phyloP scores from a whole-genome alignment of 202 grass and related monocot genomes.

The Saccharum hybrid region DNA sequence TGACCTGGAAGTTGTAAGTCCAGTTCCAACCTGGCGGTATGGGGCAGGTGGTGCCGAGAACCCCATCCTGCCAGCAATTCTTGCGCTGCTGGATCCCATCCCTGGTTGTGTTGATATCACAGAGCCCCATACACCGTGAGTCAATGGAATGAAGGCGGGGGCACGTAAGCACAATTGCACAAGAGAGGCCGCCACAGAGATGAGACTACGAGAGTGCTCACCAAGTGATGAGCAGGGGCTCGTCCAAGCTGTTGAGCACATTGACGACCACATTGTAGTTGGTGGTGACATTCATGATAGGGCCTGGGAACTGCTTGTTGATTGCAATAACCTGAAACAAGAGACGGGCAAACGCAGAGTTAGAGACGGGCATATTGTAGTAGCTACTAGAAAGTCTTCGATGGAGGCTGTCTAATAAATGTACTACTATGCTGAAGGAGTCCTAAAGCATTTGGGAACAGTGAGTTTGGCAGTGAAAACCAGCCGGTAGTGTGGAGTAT shows the following conservation, averaged over 20 bases:
- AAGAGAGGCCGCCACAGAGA: background rate
- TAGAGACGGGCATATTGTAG: background rate
- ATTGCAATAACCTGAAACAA: conserved; percentile 76
- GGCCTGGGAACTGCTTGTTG: conserved; percentile 93
- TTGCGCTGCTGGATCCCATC: conserved; percentile 87
- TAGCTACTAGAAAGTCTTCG: background rate
- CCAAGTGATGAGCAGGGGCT: conserved; percentile 86
- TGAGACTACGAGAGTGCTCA: background rate
- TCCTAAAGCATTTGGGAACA: too few species aligned
- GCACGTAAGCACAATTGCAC: background rate
- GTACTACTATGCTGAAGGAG: background rate
- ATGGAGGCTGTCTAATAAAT: background rate
- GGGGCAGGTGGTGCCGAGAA: conserved; percentile 91
- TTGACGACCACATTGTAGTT: conserved; percentile 96
- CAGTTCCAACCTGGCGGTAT: conserved; percentile 96
- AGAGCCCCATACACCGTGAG: background rate
- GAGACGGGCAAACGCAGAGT: background rate
- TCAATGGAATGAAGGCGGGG: background rate
- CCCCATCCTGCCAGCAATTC: conserved; percentile 93
- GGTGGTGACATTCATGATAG: conserved; percentile 87
- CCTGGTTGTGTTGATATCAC: conserved; percentile 40
- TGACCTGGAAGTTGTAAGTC: conserved; percentile 98
- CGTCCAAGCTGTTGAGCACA: conserved; percentile 95
- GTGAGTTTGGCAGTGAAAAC: background rate
- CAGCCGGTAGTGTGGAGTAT: background rate